A percentile compares a stretch with the other conserved stretches of the same genome.
Conservation (phyloP, 2,329 filamentous ascomycete species). For the Fusarium sp. region DNA sequence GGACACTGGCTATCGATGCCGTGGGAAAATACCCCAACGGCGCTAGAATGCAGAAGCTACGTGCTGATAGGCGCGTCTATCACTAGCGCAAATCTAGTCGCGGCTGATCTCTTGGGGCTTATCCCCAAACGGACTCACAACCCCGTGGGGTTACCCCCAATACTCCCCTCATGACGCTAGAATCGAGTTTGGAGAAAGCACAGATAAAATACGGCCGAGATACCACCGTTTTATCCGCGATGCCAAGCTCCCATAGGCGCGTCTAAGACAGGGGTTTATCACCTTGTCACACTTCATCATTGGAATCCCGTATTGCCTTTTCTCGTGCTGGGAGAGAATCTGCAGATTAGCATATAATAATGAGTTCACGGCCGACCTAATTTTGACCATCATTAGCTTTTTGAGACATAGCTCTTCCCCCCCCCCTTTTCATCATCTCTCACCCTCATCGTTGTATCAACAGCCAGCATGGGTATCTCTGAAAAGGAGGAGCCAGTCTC, state of each 20-base stretch:
- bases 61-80: slow-evolving; percentile 3
- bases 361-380: too few species aligned
- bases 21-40: background rate
- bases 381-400: too few species aligned
- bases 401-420: too few species aligned
- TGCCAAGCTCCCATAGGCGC: slow-evolving; percentile 11
- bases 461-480: too few species aligned
- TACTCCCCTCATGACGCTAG: background rate
- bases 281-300: too few species aligned
- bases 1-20: background rate
- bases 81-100: background rate
- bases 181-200: background rate
- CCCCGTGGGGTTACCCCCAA: background rate
- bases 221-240: background rate
- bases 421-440: too few species aligned
- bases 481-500: too few species aligned
- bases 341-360: too few species aligned
- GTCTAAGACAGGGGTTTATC: background rate
- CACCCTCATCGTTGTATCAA: too few species aligned
- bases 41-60: background rate
- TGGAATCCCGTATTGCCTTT: too few species aligned
- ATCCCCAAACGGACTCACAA: background rate
- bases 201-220: background rate
- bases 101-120: too few species aligned
- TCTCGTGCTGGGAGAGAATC: too few species aligned